phyloP scores from a whole-genome alignment of 2,329 filamentous ascomycete genomes.

The Fusarium napiforme region DNA sequence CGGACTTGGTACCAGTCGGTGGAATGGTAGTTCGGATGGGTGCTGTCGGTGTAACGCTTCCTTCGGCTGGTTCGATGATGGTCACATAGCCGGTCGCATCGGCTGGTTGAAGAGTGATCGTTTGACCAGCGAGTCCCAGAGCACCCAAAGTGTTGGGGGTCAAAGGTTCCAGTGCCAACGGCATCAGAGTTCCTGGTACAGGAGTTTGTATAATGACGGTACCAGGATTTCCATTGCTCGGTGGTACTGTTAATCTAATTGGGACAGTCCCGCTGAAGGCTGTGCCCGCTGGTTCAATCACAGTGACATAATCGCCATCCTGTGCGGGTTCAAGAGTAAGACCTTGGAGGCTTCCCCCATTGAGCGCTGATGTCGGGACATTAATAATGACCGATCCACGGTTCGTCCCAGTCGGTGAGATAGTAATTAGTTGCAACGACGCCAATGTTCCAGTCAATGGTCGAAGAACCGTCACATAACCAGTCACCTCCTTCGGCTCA shows the following conservation, averaged over 20 bases:
- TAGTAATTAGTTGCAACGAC: slow-evolving; percentile 12
- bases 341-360: background rate
- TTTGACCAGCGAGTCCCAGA: slow-evolving; percentile 5
- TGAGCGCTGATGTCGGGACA: slow-evolving; percentile 1
- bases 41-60: slow-evolving; percentile 11
- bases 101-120: slow-evolving; percentile 25
- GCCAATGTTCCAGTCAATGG: slow-evolving; percentile 10
- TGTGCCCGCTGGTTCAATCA: slow-evolving; percentile 22
- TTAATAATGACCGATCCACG: slow-evolving; percentile 37
- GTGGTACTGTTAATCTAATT: slow-evolving; percentile 19
- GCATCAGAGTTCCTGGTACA: background rate
- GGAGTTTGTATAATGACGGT: slow-evolving; percentile 40
- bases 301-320: slow-evolving; percentile 26
- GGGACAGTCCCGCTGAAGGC: slow-evolving; percentile 1
- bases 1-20: slow-evolving; percentile 34
- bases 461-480: slow-evolving; percentile 34
- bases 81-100: slow-evolving; percentile 30
- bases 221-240: slow-evolving; percentile 20
- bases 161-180: background rate
- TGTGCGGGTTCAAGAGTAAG: slow-evolving; percentile 21
- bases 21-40: slow-evolving; percentile 31
- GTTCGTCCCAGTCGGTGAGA: slow-evolving; percentile 29
- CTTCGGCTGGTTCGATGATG: slow-evolving; percentile 33
- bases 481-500: slow-evolving; percentile 10
- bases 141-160: background rate